phyloP scores from a whole-genome alignment of 352 stramenopile genomes.

The Phytophthora colocasiae region DNA sequence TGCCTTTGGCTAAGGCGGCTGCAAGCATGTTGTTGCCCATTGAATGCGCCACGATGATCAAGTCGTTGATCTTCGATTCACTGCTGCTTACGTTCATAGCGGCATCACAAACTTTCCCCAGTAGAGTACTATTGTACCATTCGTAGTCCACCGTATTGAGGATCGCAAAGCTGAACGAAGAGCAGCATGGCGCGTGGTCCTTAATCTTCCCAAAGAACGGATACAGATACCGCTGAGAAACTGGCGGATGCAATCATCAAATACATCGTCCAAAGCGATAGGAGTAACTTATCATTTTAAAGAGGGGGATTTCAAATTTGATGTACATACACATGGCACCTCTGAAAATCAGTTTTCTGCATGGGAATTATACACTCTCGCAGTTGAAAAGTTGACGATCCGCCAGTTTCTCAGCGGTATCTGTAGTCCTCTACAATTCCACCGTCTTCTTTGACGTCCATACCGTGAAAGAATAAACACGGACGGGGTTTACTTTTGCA shows the following conservation, averaged over 20 bases:
- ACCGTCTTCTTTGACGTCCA: conserved; percentile 41
- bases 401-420: too few species aligned
- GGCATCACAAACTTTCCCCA: conserved; percentile 46
- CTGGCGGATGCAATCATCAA: too few species aligned
- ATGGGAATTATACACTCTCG: too few species aligned
- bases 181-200: conserved; percentile 60
- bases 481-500: conserved; percentile 44
- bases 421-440: conserved; percentile 39
- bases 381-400: too few species aligned
- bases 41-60: conserved; percentile 63
- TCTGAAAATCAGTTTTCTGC: too few species aligned
- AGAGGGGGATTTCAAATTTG: too few species aligned
- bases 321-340: too few species aligned
- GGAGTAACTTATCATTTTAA: too few species aligned
- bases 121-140: conserved; percentile 54
- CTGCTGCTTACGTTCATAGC: conserved; percentile 41
- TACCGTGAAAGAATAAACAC: conserved; percentile 64
- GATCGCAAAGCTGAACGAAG: conserved; percentile 49
- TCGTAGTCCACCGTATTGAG: conserved; percentile 57
- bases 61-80: conserved; percentile 38
- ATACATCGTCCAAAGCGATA: too few species aligned
- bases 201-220: conserved; percentile 57
- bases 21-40: conserved; percentile 66
- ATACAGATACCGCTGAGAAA: too few species aligned
- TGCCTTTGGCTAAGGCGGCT: conserved; percentile 44